A percentile compares a stretch with the other conserved stretches of the same genome.
These are phyloP conservation scores for Yarrowia divulgata DNA, from an alignment of 805 yeast genomes.

Conservation along the genomic window DNA sequence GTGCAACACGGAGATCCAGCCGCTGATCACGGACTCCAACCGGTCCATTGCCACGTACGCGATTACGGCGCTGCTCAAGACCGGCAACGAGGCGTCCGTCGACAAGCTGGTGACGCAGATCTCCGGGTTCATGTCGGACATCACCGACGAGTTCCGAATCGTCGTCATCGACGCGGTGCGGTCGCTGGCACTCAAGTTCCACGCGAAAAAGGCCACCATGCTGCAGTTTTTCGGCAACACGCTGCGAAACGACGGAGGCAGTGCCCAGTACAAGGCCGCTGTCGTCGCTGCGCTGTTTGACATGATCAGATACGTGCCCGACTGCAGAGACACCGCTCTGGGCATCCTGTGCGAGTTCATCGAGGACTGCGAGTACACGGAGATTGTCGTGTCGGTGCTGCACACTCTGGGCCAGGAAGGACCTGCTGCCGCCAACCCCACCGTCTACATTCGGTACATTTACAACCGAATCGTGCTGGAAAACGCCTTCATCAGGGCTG, in stretches of 20 bases:
- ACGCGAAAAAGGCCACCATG: constrained; percentile 84
- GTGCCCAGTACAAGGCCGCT: constrained; percentile 76
- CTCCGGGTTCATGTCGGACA: constrained; percentile 87
- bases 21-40: constrained; percentile 84
- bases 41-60: constrained; percentile 96
- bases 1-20: constrained; percentile 86
- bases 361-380: constrained; percentile 97
- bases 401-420: constrained; percentile 95
- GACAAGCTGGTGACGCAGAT: constrained; percentile 89
- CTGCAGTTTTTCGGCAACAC: constrained; percentile 81
- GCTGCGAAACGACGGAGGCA: constrained; percentile 88
- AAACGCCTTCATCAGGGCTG: constrained; percentile 92
- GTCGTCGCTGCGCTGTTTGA: constrained; percentile 94
- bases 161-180: constrained; percentile 95
- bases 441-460: constrained; percentile 91
- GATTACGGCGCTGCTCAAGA: constrained; percentile 91
- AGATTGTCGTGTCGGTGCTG: constrained; percentile 88
- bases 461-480: constrained; percentile 96
- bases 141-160: constrained; percentile 93
- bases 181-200: constrained; percentile 90
- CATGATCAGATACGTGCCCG: constrained; percentile 84
- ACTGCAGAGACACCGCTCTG: constrained; percentile 80
- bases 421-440: constrained; percentile 83
- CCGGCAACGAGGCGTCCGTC: constrained; percentile 89
- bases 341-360: constrained; percentile 94